Percentiles rank a stretch among this genome's conserved stretches.
Conservation (phyloP, 371 early-diverging fungal species). For the Coemansia linderi region DNA sequence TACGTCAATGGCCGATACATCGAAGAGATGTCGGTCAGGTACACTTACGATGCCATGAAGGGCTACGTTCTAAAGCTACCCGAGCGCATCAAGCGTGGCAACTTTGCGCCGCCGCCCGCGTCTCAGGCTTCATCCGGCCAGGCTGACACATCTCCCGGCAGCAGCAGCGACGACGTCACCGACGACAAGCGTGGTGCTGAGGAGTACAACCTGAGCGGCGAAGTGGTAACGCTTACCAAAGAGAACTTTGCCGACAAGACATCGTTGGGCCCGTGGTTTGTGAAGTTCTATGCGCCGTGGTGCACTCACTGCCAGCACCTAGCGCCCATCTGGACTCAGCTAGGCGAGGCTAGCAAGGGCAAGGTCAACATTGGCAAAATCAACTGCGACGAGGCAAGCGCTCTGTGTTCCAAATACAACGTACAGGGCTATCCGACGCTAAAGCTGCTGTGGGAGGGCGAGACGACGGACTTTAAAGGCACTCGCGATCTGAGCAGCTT, state of each 20-base stretch:
- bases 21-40: slow-evolving; percentile 53
- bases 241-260: slow-evolving; percentile 54
- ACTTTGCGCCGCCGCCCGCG: slow-evolving; percentile 14
- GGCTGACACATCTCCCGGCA: background rate
- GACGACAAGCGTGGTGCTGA: background rate
- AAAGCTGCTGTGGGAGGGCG: slow-evolving; percentile 63
- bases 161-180: slow-evolving; percentile 9
- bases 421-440: slow-evolving; percentile 85
- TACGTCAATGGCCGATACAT: slow-evolving; percentile 64
- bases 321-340: slow-evolving; percentile 74
- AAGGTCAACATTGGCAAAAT: slow-evolving; percentile 80
- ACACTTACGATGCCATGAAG: slow-evolving; percentile 41
- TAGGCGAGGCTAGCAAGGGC: slow-evolving; percentile 67
- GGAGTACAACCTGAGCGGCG: slow-evolving; percentile 56
- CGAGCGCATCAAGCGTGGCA: slow-evolving; percentile 31
- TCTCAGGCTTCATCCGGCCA: background rate
- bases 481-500: slow-evolving; percentile 61
- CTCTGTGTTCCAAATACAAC: slow-evolving; percentile 60
- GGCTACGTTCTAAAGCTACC: slow-evolving; percentile 35
- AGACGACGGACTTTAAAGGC: slow-evolving; percentile 58
- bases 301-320: slow-evolving; percentile 83
- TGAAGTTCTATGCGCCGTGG: slow-evolving; percentile 88
- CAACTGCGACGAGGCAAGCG: slow-evolving; percentile 70
- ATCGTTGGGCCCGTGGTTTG: slow-evolving; percentile 59
- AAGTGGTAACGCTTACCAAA: slow-evolving; percentile 52